phyloP scores from a whole-genome alignment of 768 basidiomycete species.

The Leccinellum luteum region DNA sequence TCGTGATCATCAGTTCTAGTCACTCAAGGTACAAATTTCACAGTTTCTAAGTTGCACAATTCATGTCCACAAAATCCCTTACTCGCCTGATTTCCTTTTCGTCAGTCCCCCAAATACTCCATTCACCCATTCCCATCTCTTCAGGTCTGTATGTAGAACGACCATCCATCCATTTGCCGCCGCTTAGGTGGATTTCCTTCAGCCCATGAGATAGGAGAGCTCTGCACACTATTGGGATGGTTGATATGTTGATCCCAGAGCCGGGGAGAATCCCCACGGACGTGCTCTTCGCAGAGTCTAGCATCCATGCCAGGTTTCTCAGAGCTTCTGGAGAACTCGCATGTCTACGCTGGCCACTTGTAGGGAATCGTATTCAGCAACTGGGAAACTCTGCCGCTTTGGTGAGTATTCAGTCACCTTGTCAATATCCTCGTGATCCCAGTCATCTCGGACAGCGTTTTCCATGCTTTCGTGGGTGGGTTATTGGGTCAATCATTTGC shows the following conservation, averaged over 20 bases:
- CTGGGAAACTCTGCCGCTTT: not conserved
- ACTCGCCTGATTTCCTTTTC: slow-evolving; percentile 51
- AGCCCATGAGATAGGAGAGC: slow-evolving; percentile 55
- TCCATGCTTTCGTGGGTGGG: slow-evolving; percentile 22
- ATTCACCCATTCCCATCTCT: slow-evolving; percentile 75
- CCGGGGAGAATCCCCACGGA: slow-evolving; percentile 59
- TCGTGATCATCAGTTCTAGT: no score
- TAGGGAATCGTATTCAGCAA: not conserved
- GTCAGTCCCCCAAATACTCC: slow-evolving; percentile 67
- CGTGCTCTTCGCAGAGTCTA: slow-evolving; percentile 21
- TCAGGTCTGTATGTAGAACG: slow-evolving; percentile 48
- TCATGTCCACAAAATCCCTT: slow-evolving; percentile 43
- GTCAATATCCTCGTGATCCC: slow-evolving; percentile 78
- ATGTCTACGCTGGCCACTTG: slow-evolving; percentile 52
- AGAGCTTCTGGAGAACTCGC: slow-evolving; percentile 41
- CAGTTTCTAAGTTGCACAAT: not conserved
- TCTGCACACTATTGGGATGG: slow-evolving; percentile 47
- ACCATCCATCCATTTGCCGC: slow-evolving; percentile 59
- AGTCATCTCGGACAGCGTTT: slow-evolving; percentile 50
- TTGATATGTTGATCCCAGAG: slow-evolving; percentile 66
- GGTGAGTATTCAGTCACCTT: slow-evolving; percentile 48
- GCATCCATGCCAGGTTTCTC: slow-evolving; percentile 39
- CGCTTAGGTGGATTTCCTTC: slow-evolving; percentile 73
- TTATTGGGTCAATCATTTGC: not conserved
- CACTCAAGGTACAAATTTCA: not conserved